Conservation (phyloP, 2,329 filamentous ascomycete species). For the Beauveria asiatica region DNA sequence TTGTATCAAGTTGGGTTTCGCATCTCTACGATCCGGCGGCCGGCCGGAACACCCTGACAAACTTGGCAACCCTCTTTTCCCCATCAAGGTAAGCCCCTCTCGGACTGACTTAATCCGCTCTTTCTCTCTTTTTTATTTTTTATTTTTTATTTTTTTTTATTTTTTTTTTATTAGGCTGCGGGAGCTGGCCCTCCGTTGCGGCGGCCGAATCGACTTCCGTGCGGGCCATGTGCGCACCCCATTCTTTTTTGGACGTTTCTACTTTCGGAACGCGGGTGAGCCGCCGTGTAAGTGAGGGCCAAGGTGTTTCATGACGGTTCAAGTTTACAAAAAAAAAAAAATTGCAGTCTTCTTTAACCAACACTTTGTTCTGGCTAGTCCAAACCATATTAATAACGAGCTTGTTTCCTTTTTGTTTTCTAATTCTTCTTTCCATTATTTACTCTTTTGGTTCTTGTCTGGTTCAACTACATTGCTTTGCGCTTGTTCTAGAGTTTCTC, state of each 20-base stretch:
- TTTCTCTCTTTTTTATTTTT: no score
- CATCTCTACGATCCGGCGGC: neutral
- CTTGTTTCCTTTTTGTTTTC: no score
- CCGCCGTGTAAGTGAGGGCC: constrained; percentile 2
- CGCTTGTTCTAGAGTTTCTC: neutral
- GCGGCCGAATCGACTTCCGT: neutral
- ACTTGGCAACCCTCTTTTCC: neutral
- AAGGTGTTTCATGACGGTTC: constrained; percentile 3
- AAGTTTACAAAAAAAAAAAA: neutral
- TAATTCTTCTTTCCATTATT: no score
- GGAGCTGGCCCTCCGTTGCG: neutral
- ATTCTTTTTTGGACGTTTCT: no score
- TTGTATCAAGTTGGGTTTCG: constrained; percentile 4
- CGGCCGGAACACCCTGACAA: no score
- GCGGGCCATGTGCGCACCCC: no score
- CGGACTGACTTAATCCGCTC: neutral
- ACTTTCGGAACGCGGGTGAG: neutral
- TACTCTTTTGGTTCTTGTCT: no score
- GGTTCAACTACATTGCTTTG: neutral
- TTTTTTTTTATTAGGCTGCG: no score
- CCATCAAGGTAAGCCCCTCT: no score
- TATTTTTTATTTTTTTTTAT: no score
- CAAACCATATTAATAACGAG: no score
- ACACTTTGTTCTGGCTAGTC: no score
- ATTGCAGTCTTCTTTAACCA: neutral